Percentiles rank a stretch among this genome's conserved stretches.
These are phyloP conservation scores for Lactifluus echinatus DNA, from an alignment of 768 basidiomycete species.

Conservation along the genomic window DNA sequence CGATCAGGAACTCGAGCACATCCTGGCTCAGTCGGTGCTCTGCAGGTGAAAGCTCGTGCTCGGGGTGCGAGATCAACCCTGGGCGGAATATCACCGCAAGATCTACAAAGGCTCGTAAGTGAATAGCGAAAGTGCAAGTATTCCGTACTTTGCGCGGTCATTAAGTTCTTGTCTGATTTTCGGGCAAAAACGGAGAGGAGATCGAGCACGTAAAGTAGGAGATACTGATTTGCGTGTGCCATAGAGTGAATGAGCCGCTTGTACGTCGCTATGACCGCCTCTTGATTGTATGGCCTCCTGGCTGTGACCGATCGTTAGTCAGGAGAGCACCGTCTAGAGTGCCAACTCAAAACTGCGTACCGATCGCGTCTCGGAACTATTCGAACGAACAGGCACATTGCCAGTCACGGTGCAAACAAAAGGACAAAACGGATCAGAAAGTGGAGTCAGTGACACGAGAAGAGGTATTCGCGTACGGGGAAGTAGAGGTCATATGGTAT, in stretches of 20 bases:
- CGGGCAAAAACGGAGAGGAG: conserved; percentile 90
- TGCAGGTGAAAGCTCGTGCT: conserved; percentile 75
- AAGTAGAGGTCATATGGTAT: conserved; percentile 89
- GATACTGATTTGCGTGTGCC: conserved; percentile 86
- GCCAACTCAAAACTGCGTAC: conserved; percentile 36
- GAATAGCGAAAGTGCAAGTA: conserved; percentile 34
- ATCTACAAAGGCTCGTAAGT: conserved; percentile 38
- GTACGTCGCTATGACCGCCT: conserved; percentile 69
- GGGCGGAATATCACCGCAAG: conserved; percentile 97
- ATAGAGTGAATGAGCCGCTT: conserved; percentile 76
- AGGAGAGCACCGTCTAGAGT: neutral
- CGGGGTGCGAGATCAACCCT: conserved; percentile 82
- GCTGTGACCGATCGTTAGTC: conserved; percentile 33
- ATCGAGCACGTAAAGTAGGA: conserved; percentile 95
- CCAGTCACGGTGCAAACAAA: neutral
- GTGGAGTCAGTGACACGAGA: neutral
- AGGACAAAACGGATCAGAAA: conserved; percentile 18
- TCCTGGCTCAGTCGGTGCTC: conserved; percentile 84
- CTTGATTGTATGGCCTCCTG: conserved; percentile 58
- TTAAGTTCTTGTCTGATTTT: conserved; percentile 86
- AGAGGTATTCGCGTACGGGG: conserved; percentile 45
- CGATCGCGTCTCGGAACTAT: conserved; percentile 73
- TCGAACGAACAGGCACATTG: neutral
- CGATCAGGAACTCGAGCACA: conserved; percentile 92
- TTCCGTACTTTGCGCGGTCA: conserved; percentile 92